Percentiles rank a stretch among this genome's conserved stretches.
Evolutionary conservation across 2,329 filamentous ascomycete genomes (phyloP).

Genomic region (Trichoderma asperellum): DNA sequence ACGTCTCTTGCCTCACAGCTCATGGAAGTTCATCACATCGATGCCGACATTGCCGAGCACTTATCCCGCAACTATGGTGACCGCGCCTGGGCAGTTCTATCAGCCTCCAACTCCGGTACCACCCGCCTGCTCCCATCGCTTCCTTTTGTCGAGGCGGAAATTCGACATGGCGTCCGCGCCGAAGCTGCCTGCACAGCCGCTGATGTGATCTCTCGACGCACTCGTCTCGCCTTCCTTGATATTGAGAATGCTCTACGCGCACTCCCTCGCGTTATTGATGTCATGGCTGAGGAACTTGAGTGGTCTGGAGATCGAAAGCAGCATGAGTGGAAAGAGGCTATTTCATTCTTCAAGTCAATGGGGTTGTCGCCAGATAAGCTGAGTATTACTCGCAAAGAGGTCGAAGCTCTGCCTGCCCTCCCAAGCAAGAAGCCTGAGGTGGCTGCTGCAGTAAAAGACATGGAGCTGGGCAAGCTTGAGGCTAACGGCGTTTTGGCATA

Average conservation of each 20-base stretch:
- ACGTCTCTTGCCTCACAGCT: conserved; percentile 42
- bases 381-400: conserved; percentile 33
- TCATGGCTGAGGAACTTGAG: conserved; percentile 70
- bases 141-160: conserved; percentile 74
- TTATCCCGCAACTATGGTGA: conserved; percentile 50
- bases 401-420: conserved; percentile 27
- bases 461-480: conserved; percentile 23
- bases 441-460: not conserved
- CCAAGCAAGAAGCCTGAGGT: not conserved
- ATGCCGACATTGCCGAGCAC: conserved; percentile 48
- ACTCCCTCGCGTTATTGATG: conserved; percentile 70
- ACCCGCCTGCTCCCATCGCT: conserved; percentile 67
- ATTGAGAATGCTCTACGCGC: conserved; percentile 71
- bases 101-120: conserved; percentile 54
- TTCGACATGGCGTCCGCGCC: conserved; percentile 71
- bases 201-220: conserved; percentile 72
- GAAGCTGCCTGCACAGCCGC: conserved; percentile 75
- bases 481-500: conserved; percentile 21
- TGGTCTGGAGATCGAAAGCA: conserved; percentile 66
- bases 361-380: conserved; percentile 43
- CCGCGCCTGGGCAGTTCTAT: conserved; percentile 71
- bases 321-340: conserved; percentile 57
- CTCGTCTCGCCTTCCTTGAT: conserved; percentile 75
- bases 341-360: conserved; percentile 52
- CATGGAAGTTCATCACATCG: conserved; percentile 44